Evolutionary conservation across 441 rosid genomes (phyloP), one percentile per base, ranked within the genome.

Genomic region (California macrophylla): DNA sequence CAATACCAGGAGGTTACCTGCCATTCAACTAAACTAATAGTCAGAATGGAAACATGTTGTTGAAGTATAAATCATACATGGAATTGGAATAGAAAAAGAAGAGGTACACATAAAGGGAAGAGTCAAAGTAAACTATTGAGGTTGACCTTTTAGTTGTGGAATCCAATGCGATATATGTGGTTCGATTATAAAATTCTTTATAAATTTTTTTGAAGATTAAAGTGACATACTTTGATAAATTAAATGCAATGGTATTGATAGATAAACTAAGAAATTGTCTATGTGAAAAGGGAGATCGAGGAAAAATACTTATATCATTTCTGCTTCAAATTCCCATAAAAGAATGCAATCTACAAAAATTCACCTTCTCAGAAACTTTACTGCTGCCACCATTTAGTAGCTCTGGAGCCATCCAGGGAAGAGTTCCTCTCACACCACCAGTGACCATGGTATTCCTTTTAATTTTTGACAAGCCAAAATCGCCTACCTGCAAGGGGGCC

Each of bases 401-500:
- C 64, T 60, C 30, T 0, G 30, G 64, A 2, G 67, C 85, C 85
- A 58, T 84, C 78, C 72, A 87, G 86, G 86, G 93, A 72, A 84
- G 87, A 7, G 89, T 88, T 78, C 93, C 93, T 38, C 86, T 78
- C n/a, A 86, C 89, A 45, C 90, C 90, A 4, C 93, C 90, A 18
- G 90, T 84, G 74, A 87, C 83, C 16, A 85, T 83, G 0, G 90
- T 87, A 64, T 84, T 89, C 66, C 90, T 83, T 79, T 88, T 88
- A 66, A 85, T 88, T 81, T 86, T 88, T 6, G 90, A 86, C 56
- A 88, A 80, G 56, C 93, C 93, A 76, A 88, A 78, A 79, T 88
- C 93, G 60, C 93, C 90, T 24, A 88, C 93, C 83, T 81, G 71
- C 18, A 24, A 70, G 38, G 36, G 40, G 68, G 68, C 18, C 26